These are phyloP conservation scores for Tremella mesenterica DNA, from an alignment of 768 basidiomycete species.

Conservation along the genomic window DNA sequence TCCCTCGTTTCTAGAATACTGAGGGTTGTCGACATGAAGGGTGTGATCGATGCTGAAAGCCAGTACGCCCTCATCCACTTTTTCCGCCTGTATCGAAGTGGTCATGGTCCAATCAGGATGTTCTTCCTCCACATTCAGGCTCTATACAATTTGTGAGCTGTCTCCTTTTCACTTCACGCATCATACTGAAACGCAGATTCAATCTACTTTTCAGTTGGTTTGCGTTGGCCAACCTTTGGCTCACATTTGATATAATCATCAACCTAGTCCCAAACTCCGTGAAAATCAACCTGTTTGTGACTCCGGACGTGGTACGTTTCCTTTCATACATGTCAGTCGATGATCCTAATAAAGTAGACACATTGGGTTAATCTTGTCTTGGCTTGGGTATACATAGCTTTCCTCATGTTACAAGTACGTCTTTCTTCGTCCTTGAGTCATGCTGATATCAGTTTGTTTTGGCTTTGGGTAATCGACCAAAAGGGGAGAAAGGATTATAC, in stretches of 20 bases:
- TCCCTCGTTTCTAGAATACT: not conserved
- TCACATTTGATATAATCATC: constrained; percentile 94
- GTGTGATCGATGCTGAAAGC: not conserved
- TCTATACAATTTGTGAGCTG: constrained; percentile 52
- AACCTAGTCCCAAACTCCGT: constrained; percentile 55
- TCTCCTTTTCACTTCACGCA: not conserved
- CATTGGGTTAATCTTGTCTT: constrained; percentile 76
- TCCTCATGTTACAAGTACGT: constrained; percentile 66
- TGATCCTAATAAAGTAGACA: constrained; percentile 51
- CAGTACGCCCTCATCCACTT: constrained; percentile 72
- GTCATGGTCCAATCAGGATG: constrained; percentile 78
- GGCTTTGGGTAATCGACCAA: constrained; percentile 72
- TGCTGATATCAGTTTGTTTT: constrained; percentile 52
- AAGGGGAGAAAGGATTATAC: constrained; percentile 61
- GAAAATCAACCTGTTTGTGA: constrained; percentile 61
- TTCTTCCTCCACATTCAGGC: constrained; percentile 94
- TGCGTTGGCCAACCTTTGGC: constrained; percentile 81
- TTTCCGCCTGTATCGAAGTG: constrained; percentile 74
- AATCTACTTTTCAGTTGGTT: constrained; percentile 88
- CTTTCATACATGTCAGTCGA: not conserved
- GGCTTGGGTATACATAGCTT: constrained; percentile 78
- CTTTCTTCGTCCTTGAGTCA: not conserved
- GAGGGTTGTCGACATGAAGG: constrained; percentile 3
- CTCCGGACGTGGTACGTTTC: constrained; percentile 55
- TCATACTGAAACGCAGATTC: constrained; percentile 47